phyloP scores from a whole-genome alignment of 225 moss, liverwort and hornwort genomes.

The Pseudisothecium myosuroides region DNA sequence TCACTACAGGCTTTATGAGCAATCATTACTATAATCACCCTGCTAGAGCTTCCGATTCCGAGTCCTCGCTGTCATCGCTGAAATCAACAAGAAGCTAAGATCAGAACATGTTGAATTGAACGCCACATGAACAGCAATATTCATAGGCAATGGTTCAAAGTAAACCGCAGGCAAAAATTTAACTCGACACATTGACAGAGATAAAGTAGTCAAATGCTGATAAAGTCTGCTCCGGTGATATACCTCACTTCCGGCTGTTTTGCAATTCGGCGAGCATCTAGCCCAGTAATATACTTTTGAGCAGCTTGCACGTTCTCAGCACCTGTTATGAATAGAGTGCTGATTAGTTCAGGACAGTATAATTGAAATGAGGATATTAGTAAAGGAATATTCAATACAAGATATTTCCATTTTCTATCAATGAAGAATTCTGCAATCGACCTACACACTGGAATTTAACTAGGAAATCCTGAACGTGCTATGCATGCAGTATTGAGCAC shows the following conservation, averaged over 20 bases:
- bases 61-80: slow-evolving; percentile 92
- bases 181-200: neutral
- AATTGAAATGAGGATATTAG: neutral
- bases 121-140: neutral
- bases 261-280: slow-evolving; percentile 89
- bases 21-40: slow-evolving; percentile 11
- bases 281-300: slow-evolving; percentile 91
- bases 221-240: neutral
- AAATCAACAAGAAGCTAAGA: neutral
- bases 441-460: neutral
- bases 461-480: neutral
- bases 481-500: neutral
- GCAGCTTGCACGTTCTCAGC: slow-evolving; percentile 76
- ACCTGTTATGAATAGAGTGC: slow-evolving; percentile 19
- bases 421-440: neutral
- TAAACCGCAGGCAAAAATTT: neutral
- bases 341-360: neutral
- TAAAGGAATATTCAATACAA: neutral
- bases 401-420: neutral
- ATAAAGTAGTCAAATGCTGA: neutral
- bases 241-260: slow-evolving; percentile 96
- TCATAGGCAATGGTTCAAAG: neutral
- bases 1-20: neutral
- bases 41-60: slow-evolving; percentile 52
- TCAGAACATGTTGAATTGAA: neutral